Conservation (phyloP, 495 filamentous ascomycete species). For the Aspergillus leporis region DNA sequence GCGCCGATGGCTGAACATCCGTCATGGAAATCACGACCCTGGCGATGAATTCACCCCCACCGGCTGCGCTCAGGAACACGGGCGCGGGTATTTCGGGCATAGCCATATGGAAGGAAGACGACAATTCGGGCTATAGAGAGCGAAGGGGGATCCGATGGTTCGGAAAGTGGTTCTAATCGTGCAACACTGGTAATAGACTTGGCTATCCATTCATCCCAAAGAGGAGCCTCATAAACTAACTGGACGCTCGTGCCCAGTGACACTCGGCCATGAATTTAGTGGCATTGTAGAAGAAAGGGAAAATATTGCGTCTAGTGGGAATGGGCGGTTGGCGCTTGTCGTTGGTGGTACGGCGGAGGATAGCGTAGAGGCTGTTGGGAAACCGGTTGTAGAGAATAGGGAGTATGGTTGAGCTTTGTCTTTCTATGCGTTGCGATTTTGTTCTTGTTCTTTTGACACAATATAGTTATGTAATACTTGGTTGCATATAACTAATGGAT, state of each 20-base stretch:
- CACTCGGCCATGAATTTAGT: constrained; percentile 62
- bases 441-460: too few species aligned
- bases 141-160: not conserved
- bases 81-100: not conserved
- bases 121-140: not conserved
- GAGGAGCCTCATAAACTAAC: constrained; percentile 54
- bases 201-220: too few species aligned
- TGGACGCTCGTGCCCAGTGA: constrained; percentile 51
- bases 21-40: not conserved
- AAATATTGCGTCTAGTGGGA: not conserved
- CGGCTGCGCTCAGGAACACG: not conserved
- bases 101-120: not conserved
- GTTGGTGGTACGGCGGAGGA: not conserved
- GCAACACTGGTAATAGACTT: too few species aligned
- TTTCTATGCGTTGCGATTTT: too few species aligned
- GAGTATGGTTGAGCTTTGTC: not conserved
- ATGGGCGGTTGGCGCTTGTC: not conserved
- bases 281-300: constrained; percentile 47
- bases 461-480: too few species aligned
- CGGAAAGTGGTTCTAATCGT: not conserved
- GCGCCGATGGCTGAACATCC: not conserved
- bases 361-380: not conserved
- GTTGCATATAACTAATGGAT: too few species aligned
- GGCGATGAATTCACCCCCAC: not conserved
- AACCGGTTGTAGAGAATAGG: not conserved